Base-by-base conservation (phyloP, 2,329 filamentous ascomycete genomes). In the Coniochaeta prunicola region DNA sequence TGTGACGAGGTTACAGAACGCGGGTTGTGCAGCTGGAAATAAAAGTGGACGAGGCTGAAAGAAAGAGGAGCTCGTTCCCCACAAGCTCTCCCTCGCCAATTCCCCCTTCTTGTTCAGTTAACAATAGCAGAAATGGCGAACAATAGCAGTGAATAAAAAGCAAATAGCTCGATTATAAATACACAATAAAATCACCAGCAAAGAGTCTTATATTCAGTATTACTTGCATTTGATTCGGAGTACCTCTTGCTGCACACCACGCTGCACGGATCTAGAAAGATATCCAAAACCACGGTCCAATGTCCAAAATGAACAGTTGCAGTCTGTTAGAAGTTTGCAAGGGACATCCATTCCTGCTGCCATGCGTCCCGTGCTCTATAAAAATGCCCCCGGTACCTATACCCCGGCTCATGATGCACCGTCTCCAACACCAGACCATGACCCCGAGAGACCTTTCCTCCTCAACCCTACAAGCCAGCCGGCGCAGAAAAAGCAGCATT, bases 1-100 rank as follows among this genome's bases (percentile, higher is more conserved):
- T n/a, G 1, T 53, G 53, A 21, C 53, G 45, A 28, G 17, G 45
- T 50, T 10, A 12, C 45, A 26, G 10, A 34, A 36, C 53, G 53
- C 53, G 53, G n/a, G 30, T 54, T 8, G 30, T 54, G 30, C 2
- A 36, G 17, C 15, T 7, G 34, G 15, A 31, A 54, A 36, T 34
- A 54, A 54, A 54, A 54, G 53, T 54, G 53, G 53, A 54, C 53
- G 53, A 54, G 53, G 53, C 53, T 54, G 53, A 54, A 54, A 12
- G 9, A 28, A 50, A 12, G 42, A 24, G 21, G 42, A 26, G 21
- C 42, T 48, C 21, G 17, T 4, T n/a, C 40, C 40, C 40, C 45
- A 50, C 45, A 45, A 38, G 45, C 45, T n/a, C 45, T 28, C 45
- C 45, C 45, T 50, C 24, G 21, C n/a, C n/a, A n/a, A n/a, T n/a